Percentiles rank a stretch among this genome's conserved stretches.
These are phyloP conservation scores for Atkinsonella hypoxylon DNA, from an alignment of 2,329 filamentous ascomycete species.

Conservation along the genomic window DNA sequence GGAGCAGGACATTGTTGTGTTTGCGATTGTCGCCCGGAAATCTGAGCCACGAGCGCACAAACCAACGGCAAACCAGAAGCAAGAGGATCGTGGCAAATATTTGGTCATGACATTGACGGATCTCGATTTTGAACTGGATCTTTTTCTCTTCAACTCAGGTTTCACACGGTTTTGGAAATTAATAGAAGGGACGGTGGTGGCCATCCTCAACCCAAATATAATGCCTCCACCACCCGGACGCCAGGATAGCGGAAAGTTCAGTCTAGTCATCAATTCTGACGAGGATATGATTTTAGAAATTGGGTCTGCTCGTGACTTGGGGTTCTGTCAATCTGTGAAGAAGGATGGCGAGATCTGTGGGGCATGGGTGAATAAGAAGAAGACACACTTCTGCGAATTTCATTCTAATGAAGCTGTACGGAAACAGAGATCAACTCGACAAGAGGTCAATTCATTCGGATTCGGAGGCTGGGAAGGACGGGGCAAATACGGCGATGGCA, in stretches of 20 bases:
- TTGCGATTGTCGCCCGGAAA: conserved; percentile 80
- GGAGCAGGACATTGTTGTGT: conserved; percentile 80
- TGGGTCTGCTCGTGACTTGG: conserved; percentile 71
- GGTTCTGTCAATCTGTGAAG: conserved; percentile 74
- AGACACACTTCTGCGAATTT: conserved; percentile 85
- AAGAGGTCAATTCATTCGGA: conserved; percentile 67
- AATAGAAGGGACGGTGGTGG: conserved; percentile 80
- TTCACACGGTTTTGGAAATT: conserved; percentile 93
- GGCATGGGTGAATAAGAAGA: conserved; percentile 76
- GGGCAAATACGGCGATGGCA: conserved; percentile 14
- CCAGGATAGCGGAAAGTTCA: conserved; percentile 72
- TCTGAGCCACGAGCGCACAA: conserved; percentile 62
- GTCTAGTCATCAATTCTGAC: conserved; percentile 71
- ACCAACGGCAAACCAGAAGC: conserved; percentile 28
- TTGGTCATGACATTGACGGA: conserved; percentile 87
- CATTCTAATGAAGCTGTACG: conserved; percentile 75
- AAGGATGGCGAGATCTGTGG: conserved; percentile 74
- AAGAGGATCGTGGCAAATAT: conserved; percentile 64
- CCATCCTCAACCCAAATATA: conserved; percentile 81
- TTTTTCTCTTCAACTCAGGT: conserved; percentile 83
- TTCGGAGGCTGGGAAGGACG: conserved; percentile 24
- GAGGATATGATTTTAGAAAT: conserved; percentile 86
- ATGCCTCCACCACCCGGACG: conserved; percentile 73
- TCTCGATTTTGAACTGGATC: conserved; percentile 78
- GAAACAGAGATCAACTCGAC: conserved; percentile 51